Conservation (phyloP, 257 asterid species). For the Ilex aquifolium region DNA sequence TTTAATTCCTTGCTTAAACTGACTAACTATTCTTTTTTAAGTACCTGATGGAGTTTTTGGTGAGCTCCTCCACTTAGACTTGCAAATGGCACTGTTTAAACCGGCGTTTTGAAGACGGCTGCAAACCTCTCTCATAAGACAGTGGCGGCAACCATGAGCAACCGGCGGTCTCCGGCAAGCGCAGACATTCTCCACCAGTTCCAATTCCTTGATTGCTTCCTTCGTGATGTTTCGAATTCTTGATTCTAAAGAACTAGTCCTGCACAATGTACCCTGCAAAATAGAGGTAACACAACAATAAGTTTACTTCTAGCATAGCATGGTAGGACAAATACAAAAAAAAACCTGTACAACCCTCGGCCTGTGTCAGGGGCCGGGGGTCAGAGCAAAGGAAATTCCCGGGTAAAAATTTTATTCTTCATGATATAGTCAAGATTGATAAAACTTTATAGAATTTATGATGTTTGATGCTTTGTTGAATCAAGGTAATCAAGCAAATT, state of each 20-base stretch:
- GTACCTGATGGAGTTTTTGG: slow-evolving; percentile 76
- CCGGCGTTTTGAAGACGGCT: slow-evolving; percentile 57
- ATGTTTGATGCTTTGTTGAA: no score
- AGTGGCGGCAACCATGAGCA: slow-evolving; percentile 52
- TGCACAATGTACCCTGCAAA: slow-evolving; percentile 51
- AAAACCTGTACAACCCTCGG: neutral
- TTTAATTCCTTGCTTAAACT: no score
- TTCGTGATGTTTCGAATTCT: slow-evolving; percentile 49
- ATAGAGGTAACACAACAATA: neutral
- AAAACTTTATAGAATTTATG: no score
- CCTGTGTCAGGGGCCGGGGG: neutral
- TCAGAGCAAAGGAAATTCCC: neutral
- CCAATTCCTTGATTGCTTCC: slow-evolving; percentile 51
- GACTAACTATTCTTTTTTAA: no score
- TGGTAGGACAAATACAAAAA: neutral
- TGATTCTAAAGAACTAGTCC: slow-evolving; percentile 71
- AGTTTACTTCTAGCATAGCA: neutral
- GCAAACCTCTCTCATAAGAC: slow-evolving; percentile 67
- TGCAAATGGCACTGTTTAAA: slow-evolving; percentile 72
- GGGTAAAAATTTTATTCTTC: neutral
- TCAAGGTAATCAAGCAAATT: neutral
- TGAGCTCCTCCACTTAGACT: slow-evolving; percentile 83
- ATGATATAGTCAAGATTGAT: neutral
- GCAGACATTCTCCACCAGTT: slow-evolving; percentile 27
- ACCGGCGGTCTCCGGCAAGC: slow-evolving; percentile 30